These are phyloP conservation scores for Fusarium keratoplasticum DNA, from an alignment of 2,329 filamentous ascomycete genomes.

Conservation along the genomic window DNA sequence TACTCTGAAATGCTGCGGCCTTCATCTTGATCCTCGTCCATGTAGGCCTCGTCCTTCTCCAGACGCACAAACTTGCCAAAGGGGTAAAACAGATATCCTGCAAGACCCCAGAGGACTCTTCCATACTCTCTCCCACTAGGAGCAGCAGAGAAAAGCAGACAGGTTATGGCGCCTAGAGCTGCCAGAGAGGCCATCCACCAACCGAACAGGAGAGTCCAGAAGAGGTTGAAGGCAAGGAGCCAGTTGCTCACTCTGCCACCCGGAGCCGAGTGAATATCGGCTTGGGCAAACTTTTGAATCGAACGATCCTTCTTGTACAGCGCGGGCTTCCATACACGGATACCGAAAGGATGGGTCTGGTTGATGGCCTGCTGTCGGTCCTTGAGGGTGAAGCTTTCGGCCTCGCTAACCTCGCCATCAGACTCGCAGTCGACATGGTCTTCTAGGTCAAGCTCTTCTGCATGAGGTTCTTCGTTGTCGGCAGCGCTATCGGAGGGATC, in stretches of 20 bases:
- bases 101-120: slow-evolving; percentile 83
- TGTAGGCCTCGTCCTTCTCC: slow-evolving; percentile 92
- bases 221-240: slow-evolving; percentile 87
- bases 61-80: slow-evolving; percentile 97
- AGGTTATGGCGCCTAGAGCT: slow-evolving; percentile 78
- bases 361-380: slow-evolving; percentile 98
- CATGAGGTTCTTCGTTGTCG: slow-evolving; percentile 48
- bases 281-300: slow-evolving; percentile 95
- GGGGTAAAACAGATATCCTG: slow-evolving; percentile 91
- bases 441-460: slow-evolving; percentile 56
- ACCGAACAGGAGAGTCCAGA: slow-evolving; percentile 93
- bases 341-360: slow-evolving; percentile 98
- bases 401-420: slow-evolving; percentile 83
- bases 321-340: slow-evolving; percentile 98
- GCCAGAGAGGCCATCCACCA: slow-evolving; percentile 93
- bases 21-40: slow-evolving; percentile 94
- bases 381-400: slow-evolving; percentile 97
- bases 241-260: slow-evolving; percentile 87
- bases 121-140: slow-evolving; percentile 89
- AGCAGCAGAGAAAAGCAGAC: slow-evolving; percentile 82
- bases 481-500: slow-evolving; percentile 39
- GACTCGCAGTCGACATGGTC: slow-evolving; percentile 71
- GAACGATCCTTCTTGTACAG: slow-evolving; percentile 98
- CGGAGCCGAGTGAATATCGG: slow-evolving; percentile 95
- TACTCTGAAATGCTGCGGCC: slow-evolving; percentile 98